Evolutionary conservation across 495 filamentous ascomycete species (phyloP), one percentile per base, ranked within the genome.

Genomic region (Trichoderma gamsii): DNA sequence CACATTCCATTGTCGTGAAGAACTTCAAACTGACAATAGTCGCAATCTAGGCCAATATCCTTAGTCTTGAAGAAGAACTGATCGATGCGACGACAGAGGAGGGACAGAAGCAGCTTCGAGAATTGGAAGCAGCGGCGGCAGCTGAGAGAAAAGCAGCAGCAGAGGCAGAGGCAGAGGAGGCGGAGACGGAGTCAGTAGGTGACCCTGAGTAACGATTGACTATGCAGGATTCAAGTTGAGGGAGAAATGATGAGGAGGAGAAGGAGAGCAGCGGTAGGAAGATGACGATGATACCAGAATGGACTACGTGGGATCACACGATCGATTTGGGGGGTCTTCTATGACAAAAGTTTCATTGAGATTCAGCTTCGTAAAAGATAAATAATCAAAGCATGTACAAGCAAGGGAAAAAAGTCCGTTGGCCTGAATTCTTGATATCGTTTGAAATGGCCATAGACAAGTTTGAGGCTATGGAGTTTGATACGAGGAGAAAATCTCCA

Each of bases 71-170:
- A 75, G 86, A 93, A 71, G 87, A 94, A 43, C 91, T 99, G 65
- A 94, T 99, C 72, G 95, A 99, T 80, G 91, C 92, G 8, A 98
- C 94, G 27, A 99, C 95, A 0, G 92, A 94, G 70, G 93, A 97
- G 74, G 95, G 95, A 11, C 82, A 86, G 78, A 84, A 88, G 76
- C 85, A 88, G 76, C 79, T 96, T 59, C 87, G 89, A 78, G 85
- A 91, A 76, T 82, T 98, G 63, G 92, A 97, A 77, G 69, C 76
- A 66, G 73, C 76, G 7, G 73, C 77, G 15, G 67, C 67, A 6
- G 71, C 66, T 63, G 74, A 76, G 71, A 70, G 71, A 15, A 73
- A 77, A 65, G 16, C 6, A 12, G 72, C 72, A 7, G 75, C 73
- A 41, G 71, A 32, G 56, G 56, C 72, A 41, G 69, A 69, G 52